These are phyloP conservation scores for Sporobolomyces phaffii DNA, from an alignment of 768 basidiomycete genomes.

Conservation along the genomic window DNA sequence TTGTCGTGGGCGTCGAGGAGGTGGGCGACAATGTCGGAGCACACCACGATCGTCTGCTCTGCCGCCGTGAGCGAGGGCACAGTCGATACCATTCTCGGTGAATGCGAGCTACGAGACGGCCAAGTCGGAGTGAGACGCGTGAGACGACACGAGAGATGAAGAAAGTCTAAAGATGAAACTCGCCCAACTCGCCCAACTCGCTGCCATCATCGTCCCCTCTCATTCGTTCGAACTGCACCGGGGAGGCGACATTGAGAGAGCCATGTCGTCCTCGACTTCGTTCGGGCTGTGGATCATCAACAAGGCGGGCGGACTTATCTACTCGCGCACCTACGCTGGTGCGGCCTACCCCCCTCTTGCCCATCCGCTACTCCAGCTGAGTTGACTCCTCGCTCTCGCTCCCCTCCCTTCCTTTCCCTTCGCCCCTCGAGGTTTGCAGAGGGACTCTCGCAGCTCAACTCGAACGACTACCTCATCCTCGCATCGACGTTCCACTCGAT, in stretches of 20 bases:
- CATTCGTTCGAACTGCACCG: too few species aligned
- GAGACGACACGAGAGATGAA: too few species aligned
- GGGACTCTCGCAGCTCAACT: constrained; percentile 80
- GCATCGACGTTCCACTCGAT: constrained; percentile 96
- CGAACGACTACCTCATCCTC: constrained; percentile 90
- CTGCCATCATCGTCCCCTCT: too few species aligned
- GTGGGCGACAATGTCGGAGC: constrained; percentile 88
- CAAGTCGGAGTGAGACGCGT: background rate
- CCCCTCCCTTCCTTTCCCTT: too few species aligned
- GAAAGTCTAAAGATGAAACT: too few species aligned
- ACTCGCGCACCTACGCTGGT: constrained; percentile 88
- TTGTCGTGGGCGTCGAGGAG: constrained; percentile 81
- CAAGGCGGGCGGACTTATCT: constrained; percentile 94
- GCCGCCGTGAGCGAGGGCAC: constrained; percentile 55
- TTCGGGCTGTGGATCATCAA: constrained; percentile 67
- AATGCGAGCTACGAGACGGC: too few species aligned
- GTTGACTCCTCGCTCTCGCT: background rate
- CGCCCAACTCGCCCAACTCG: too few species aligned
- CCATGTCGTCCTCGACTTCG: constrained; percentile 37
- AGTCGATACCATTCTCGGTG: background rate
- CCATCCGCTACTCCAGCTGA: background rate
- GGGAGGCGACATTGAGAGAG: too few species aligned
- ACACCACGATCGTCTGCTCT: constrained; percentile 80
- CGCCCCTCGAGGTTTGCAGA: too few species aligned
- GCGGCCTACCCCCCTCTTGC: constrained; percentile 30